Evolutionary conservation across 257 asterid species (phyloP).

Genomic region (Ajuga chamaepitys): DNA sequence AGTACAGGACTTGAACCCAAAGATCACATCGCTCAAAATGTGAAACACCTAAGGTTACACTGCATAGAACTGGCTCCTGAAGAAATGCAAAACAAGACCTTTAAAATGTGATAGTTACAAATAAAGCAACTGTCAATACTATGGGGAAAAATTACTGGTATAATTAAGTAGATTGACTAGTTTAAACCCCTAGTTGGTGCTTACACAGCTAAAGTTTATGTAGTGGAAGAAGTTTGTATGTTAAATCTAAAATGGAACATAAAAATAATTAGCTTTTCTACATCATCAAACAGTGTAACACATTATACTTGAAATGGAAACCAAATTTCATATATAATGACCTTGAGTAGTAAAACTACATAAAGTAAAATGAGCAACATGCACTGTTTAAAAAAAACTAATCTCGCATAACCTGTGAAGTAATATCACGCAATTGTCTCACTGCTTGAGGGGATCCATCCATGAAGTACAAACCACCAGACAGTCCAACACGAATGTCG

Average conservation of each 20-base stretch:
- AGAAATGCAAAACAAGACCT: slow-evolving; percentile 17
- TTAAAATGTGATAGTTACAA: not conserved
- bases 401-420: slow-evolving; percentile 58
- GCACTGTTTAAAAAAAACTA: not conserved
- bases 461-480: slow-evolving; percentile 94
- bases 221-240: not conserved
- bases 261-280: not conserved
- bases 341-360: slow-evolving; percentile 4
- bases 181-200: not conserved
- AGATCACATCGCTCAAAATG: slow-evolving; percentile 81
- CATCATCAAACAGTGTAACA: not conserved
- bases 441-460: slow-evolving; percentile 98
- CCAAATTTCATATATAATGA: not conserved
- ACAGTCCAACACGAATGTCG: slow-evolving; percentile 85
- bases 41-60: slow-evolving; percentile 89
- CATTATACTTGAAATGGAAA: not conserved
- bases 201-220: not conserved
- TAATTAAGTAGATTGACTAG: not conserved
- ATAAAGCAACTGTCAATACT: not conserved
- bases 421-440: slow-evolving; percentile 75
- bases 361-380: slow-evolving; percentile 3
- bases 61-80: slow-evolving; percentile 83
- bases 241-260: not conserved
- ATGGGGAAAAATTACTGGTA: not conserved
- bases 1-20: slow-evolving; percentile 85